A percentile compares a stretch with the other conserved stretches of the same genome.
These are phyloP conservation scores for Septoria petroselini DNA, from an alignment of 2,329 filamentous ascomycete species.

Conservation along the genomic window DNA sequence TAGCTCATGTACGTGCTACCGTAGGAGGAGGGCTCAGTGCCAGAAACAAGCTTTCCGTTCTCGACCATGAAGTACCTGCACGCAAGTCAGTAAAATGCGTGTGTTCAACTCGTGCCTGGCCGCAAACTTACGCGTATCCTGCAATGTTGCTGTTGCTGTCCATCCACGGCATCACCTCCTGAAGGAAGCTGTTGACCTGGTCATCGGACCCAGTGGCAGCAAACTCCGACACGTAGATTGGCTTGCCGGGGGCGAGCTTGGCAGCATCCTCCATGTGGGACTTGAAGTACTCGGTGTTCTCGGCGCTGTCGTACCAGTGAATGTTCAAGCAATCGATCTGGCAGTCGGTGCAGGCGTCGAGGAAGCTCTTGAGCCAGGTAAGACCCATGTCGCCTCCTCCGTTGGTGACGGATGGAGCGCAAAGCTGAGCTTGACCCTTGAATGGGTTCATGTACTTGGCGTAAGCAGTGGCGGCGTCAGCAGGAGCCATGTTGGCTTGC, in stretches of 20 bases:
- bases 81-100: background rate
- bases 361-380: conserved; percentile 55
- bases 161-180: conserved; percentile 48
- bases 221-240: conserved; percentile 66
- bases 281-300: conserved; percentile 53
- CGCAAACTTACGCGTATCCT: conserved; percentile 34
- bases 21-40: conserved; percentile 32
- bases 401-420: conserved; percentile 62
- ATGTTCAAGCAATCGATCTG: conserved; percentile 58
- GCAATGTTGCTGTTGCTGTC: conserved; percentile 42
- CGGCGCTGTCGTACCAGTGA: conserved; percentile 60
- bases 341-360: conserved; percentile 48
- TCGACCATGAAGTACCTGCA: conserved; percentile 34
- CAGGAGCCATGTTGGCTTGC: conserved; percentile 60
- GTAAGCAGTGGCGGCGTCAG: conserved; percentile 53
- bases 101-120: background rate
- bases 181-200: conserved; percentile 50
- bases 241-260: conserved; percentile 36
- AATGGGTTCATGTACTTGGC: conserved; percentile 56
- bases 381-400: conserved; percentile 50
- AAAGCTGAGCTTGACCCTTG: conserved; percentile 53
- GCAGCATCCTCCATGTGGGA: conserved; percentile 50
- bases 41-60: conserved; percentile 38
- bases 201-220: conserved; percentile 50
- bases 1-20: conserved; percentile 34